Conservation (phyloP, 306 rosid species). For the Vigna reflexopilosa region DNA sequence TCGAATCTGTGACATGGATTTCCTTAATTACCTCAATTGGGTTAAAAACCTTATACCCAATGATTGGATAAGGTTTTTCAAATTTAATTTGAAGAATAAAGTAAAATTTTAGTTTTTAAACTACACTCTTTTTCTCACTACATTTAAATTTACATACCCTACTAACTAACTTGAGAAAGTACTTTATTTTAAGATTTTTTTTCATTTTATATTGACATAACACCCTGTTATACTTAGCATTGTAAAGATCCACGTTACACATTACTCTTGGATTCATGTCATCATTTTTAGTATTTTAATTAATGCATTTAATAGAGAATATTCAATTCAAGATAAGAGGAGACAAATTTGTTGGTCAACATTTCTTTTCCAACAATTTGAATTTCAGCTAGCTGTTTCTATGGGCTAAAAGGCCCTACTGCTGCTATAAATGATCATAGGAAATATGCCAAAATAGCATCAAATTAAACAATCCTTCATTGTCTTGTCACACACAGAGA, state of each 20-base stretch:
- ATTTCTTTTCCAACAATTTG: neutral
- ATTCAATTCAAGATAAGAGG: neutral
- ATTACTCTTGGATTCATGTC: no score
- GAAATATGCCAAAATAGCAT: conserved; percentile 26
- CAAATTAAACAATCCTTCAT: conserved; percentile 36
- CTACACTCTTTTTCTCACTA: no score
- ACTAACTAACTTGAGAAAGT: no score
- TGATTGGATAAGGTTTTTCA: neutral
- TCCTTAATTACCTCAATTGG: neutral
- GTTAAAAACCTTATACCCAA: neutral
- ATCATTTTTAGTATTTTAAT: neutral
- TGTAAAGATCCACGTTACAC: no score
- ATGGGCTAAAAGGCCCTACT: conserved; percentile 27
- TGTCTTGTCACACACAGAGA: neutral
- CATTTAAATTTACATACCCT: no score
- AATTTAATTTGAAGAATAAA: no score
- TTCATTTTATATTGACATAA: no score
- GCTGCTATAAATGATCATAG: conserved; percentile 46
- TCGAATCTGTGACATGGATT: neutral
- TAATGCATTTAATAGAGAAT: neutral
- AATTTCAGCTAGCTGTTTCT: neutral
- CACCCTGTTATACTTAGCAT: no score
- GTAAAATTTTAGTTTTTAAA: no score
- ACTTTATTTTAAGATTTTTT: no score
- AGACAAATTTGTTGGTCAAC: conserved; percentile 40